These are phyloP conservation scores for Aspergillus haitiensis DNA, from an alignment of 495 filamentous ascomycete genomes.

Conservation along the genomic window DNA sequence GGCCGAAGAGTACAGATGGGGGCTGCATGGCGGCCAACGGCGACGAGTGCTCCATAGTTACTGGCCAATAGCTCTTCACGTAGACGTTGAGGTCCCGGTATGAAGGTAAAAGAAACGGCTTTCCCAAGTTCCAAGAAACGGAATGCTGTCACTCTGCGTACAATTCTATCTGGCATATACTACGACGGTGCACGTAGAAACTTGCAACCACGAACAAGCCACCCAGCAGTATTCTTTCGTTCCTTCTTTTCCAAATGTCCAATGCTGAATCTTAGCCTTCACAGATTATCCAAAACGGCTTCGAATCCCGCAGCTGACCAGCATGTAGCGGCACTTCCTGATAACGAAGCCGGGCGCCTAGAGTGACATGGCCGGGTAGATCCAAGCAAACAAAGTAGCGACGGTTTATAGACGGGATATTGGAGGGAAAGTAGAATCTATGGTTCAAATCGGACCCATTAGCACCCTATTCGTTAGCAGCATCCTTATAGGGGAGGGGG, in stretches of 20 bases:
- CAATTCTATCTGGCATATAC: slow-evolving; percentile 28
- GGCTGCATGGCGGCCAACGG: slow-evolving; percentile 94
- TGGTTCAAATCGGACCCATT: slow-evolving; percentile 12
- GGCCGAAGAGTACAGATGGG: slow-evolving; percentile 58
- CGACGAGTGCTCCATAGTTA: slow-evolving; percentile 85
- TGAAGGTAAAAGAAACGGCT: slow-evolving; percentile 1
- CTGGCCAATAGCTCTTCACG: slow-evolving; percentile 5
- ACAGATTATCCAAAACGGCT: slow-evolving; percentile 16
- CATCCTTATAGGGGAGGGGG: slow-evolving; percentile 7
- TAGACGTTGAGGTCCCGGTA: neutral
- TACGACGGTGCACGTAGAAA: slow-evolving; percentile 22
- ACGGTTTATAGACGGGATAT: slow-evolving; percentile 6
- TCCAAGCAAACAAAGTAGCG: slow-evolving; percentile 13
- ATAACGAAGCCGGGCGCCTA: slow-evolving; percentile 24
- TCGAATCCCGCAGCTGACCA: slow-evolving; percentile 23
- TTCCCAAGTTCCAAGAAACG: slow-evolving; percentile 15
- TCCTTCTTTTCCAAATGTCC: slow-evolving; percentile 17
- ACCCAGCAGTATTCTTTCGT: slow-evolving; percentile 11
- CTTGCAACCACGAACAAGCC: slow-evolving; percentile 19
- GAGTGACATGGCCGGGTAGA: slow-evolving; percentile 25
- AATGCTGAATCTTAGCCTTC: slow-evolving; percentile 17
- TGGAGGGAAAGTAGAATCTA: slow-evolving; percentile 19
- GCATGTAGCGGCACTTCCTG: slow-evolving; percentile 22
- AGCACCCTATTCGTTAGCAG: slow-evolving; percentile 19
- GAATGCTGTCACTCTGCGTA: slow-evolving; percentile 6